Percentiles rank a stretch among this genome's conserved stretches.
Conservation (phyloP, 306 rosid species). For the Lagenaria siceraria region DNA sequence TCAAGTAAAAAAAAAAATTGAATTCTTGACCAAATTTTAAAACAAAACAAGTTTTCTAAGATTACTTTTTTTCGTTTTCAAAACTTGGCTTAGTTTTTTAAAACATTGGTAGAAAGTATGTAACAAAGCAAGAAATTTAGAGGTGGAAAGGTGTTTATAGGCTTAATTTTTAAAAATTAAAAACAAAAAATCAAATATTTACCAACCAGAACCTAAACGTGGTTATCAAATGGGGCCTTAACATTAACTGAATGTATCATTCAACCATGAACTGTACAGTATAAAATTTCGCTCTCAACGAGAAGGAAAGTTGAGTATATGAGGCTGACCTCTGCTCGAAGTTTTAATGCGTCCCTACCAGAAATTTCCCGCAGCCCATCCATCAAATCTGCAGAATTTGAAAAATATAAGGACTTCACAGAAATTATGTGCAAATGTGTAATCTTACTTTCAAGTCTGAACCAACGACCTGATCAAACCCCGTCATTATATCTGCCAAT, state of each 20-base stretch:
- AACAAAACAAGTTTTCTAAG: too few relatives aligned
- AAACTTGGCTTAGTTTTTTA: too few relatives aligned
- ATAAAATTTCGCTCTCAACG: neutral
- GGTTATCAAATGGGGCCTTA: too few relatives aligned
- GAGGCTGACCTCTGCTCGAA: slow-evolving; percentile 72
- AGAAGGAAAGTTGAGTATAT: neutral
- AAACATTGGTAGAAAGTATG: too few relatives aligned
- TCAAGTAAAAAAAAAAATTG: too few relatives aligned
- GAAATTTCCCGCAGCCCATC: slow-evolving; percentile 73
- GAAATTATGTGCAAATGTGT: neutral
- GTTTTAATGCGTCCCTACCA: slow-evolving; percentile 60
- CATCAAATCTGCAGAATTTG: slow-evolving; percentile 40
- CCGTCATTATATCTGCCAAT: neutral
- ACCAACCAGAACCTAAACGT: too few relatives aligned
- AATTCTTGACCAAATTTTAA: too few relatives aligned
- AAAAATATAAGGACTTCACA: neutral
- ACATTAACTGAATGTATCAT: neutral
- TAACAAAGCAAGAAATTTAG: too few relatives aligned
- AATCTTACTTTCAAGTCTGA: neutral
- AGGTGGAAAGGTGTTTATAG: neutral
- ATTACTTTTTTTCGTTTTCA: too few relatives aligned
- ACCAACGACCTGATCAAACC: neutral
- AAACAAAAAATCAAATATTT: too few relatives aligned
- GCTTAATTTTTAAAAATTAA: too few relatives aligned
- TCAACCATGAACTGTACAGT: neutral